A percentile compares a stretch with the other conserved stretches of the same genome.
These are phyloP conservation scores for Vanderwaltozyma tropicalis DNA, from an alignment of 805 yeast species.

Conservation along the genomic window DNA sequence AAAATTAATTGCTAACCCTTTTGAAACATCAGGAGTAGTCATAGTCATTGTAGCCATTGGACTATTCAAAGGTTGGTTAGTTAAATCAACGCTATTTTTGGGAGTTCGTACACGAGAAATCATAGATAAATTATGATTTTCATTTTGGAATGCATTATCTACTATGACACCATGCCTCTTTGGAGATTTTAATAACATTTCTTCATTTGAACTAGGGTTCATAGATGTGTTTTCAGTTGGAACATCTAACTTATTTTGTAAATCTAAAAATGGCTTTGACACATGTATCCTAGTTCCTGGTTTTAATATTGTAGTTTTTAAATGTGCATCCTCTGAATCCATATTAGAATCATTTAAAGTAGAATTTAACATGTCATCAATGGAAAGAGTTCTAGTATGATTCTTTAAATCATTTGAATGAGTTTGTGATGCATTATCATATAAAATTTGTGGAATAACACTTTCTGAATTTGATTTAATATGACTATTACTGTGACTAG, in stretches of 20 bases:
- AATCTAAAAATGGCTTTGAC: not conserved
- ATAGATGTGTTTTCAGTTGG: no score
- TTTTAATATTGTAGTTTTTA: not conserved
- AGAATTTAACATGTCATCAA: slow-evolving; percentile 18
- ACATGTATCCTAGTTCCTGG: not conserved
- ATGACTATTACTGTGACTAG: not conserved
- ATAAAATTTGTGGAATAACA: slow-evolving; percentile 3
- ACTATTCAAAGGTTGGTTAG: slow-evolving; percentile 6
- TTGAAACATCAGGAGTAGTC: not conserved
- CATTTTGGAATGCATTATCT: not conserved
- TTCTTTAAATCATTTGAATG: not conserved
- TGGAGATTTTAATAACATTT: slow-evolving; percentile 1
- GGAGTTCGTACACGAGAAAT: slow-evolving; percentile 1
- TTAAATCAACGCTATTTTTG: slow-evolving; percentile 1
- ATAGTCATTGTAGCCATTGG: slow-evolving; percentile 2
- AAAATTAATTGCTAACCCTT: not conserved
- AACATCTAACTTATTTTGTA: no score
- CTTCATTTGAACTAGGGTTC: not conserved
- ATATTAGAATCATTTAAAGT: slow-evolving; percentile 14
- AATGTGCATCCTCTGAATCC: slow-evolving; percentile 4
- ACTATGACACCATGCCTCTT: slow-evolving; percentile 3
- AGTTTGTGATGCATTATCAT: not conserved
- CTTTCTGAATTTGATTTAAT: slow-evolving; percentile 4
- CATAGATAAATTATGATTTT: not conserved
- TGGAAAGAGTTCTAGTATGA: slow-evolving; percentile 11